Evolutionary conservation across 2,329 filamentous ascomycete genomes (phyloP).

Genomic region (Neonectria magnoliae): DNA sequence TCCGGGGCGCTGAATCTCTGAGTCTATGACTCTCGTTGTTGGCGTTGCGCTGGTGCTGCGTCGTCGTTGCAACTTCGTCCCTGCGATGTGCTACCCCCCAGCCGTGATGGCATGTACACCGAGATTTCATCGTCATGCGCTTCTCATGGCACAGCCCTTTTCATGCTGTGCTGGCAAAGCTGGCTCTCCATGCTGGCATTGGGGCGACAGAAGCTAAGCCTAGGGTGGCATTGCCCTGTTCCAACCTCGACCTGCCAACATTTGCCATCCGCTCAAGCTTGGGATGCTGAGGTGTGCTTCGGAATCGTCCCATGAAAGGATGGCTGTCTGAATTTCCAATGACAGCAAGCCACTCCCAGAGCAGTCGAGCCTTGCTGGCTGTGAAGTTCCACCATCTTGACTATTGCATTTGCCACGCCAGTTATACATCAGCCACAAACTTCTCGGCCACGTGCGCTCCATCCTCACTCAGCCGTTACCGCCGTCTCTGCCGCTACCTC

Average conservation of each 20-base stretch:
- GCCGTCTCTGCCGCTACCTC: slow-evolving; percentile 11
- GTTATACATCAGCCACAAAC: neutral
- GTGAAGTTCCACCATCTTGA: neutral
- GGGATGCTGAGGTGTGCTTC: slow-evolving; percentile 9
- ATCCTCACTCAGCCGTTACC: slow-evolving; percentile 5
- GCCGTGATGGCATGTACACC: slow-evolving; percentile 11
- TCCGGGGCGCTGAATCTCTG: neutral
- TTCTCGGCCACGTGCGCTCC: neutral
- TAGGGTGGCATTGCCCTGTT: slow-evolving; percentile 4
- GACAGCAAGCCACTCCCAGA: neutral
- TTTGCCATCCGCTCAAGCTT: slow-evolving; percentile 21
- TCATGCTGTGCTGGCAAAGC: slow-evolving; percentile 5
- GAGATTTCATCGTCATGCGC: slow-evolving; percentile 24
- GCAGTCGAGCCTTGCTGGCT: neutral
- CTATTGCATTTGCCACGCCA: neutral
- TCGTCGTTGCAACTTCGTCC: neutral
- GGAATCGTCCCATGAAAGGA: neutral
- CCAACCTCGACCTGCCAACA: neutral
- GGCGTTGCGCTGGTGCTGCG: neutral
- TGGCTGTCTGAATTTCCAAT: slow-evolving; percentile 3
- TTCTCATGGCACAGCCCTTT: slow-evolving; percentile 17
- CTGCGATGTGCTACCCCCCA: slow-evolving; percentile 1
- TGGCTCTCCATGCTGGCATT: slow-evolving; percentile 9
- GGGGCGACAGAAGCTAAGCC: neutral
- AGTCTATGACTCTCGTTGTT: neutral